Percentiles rank a stretch among this genome's conserved stretches.
Conservation (phyloP, 192 early-diverging fungal genomes). For the Coemansia sp. region DNA sequence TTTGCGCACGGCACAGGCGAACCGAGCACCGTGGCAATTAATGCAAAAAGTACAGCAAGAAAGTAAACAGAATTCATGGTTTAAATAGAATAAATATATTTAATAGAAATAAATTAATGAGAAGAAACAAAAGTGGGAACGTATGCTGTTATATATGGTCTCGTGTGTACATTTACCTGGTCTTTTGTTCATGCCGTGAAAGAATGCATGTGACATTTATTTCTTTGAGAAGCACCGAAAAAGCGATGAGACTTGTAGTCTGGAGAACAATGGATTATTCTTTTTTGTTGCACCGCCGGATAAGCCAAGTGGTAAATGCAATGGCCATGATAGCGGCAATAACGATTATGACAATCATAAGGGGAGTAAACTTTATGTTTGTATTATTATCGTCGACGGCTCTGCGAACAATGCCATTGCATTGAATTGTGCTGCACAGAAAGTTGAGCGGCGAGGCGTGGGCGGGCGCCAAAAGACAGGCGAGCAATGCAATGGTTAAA, state of each 20-base stretch:
- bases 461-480: neutral
- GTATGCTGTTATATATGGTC: too few relatives aligned
- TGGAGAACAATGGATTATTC: neutral
- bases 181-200: too few relatives aligned
- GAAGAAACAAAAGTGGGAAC: neutral
- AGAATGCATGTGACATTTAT: too few relatives aligned
- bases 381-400: neutral
- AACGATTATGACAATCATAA: slow-evolving; percentile 1
- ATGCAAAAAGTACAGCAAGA: neutral
- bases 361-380: neutral
- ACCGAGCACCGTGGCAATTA: neutral
- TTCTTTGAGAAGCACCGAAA: too few relatives aligned
- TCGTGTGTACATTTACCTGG: too few relatives aligned
- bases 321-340: neutral
- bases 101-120: neutral
- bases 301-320: neutral
- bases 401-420: neutral
- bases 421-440: neutral
- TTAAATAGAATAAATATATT: neutral
- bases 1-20: neutral
- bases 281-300: neutral
- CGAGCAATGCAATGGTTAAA: neutral
- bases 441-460: neutral
- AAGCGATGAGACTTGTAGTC: neutral
- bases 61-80: neutral